Base-by-base conservation (phyloP, 768 basidiomycete genomes). In the Hebeloma cylindrosporum region DNA sequence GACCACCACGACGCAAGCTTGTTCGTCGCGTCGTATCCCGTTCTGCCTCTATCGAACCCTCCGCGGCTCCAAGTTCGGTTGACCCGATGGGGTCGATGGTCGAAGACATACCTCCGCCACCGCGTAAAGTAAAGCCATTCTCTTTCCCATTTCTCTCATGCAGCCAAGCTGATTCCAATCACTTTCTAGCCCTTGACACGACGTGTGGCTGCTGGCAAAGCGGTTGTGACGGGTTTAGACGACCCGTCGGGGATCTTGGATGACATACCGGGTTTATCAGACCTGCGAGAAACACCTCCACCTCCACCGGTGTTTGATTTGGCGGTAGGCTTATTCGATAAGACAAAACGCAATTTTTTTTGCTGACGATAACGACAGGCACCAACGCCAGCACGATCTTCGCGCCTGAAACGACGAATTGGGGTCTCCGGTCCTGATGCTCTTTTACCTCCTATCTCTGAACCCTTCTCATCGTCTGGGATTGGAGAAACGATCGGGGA, bases 351-450 rank as follows among this genome's bases (percentile, higher is more conserved):
- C 14, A 7, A 2, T 6, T 23, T 1, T 43, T 17, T 34, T 27
- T 20, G 22, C 38, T 45, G 26, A n/a, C 14, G 18, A 2, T 38
- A 21, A 11, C 22, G 39, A 10, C 34, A 79, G 77, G 64, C 69
- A 3, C 68, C 75, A 18, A 59, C 65, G 10, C 69, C 73, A 5
- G 50, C 61, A 11, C 70, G 73, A 10, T 61, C 73, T 1, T 58
- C 61, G 3, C 70, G 58, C 20, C 62, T 86, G 42, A 85, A 84
- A 61, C 77, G 84, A 13, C 74, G 85, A 14, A 68, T 71, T 45
- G 74, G 68, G 6, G 66, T 59, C 16, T 58, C 58, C 5, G 56
- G 37, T 23, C 25, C 40, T 11, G 44, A 37, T 2, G n/a, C 31
- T 3, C 28, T 44, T 2, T 28, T n/a, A n/a, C n/a, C n/a, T n/a